Base-by-base conservation (phyloP, 805 yeast genomes). In the Phaffomyces opuntiae region DNA sequence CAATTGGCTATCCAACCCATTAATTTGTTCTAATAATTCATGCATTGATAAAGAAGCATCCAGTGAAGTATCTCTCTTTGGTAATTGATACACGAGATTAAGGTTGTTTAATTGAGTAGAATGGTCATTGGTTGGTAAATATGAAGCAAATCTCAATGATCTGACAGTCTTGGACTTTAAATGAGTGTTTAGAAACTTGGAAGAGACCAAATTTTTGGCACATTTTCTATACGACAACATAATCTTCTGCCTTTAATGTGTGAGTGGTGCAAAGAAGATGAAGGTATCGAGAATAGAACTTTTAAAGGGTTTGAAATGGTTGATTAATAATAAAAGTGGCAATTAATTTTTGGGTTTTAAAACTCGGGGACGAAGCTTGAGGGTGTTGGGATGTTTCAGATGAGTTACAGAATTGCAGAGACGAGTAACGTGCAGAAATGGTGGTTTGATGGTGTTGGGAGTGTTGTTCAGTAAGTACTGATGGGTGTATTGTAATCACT, bases 1-100 rank as follows among this genome's bases (percentile, higher is more conserved):
- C 40, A 40, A 38, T 16, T 35, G 31, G 5, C 7, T 32, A 19
- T 39, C 32, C 31, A 59, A 41, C 3, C 59, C 61, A 34, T 58
- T 58, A 47, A 56, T 43, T 38, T 56, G 50, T 42, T 58, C 59
- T 13, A 58, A 44, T 0, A 57, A 38, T 5, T 52, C 51, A 4
- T 47, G 42, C 55, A 55, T 49, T 5, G 55, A 47, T 2, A 52
- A 37, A 12, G 48, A 49, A 12, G 36, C 46, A 32, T 47, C 44
- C 24, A 44, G n/a, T 7, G 39, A 32, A 4, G 29, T 24, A 13
- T 42, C 48, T 9, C 37, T 43, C 5, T 26, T 29, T 6, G 42
- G 37, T 7, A 36, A 17, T 24, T 40, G 29, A 17, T 21, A 25
- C 2, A 38, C 7, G 3, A 21, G n/a, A 34, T 36, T 35, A 7